phyloP scores from a whole-genome alignment of 192 early-diverging fungal genomes.

The Neocallimastix lanati region DNA sequence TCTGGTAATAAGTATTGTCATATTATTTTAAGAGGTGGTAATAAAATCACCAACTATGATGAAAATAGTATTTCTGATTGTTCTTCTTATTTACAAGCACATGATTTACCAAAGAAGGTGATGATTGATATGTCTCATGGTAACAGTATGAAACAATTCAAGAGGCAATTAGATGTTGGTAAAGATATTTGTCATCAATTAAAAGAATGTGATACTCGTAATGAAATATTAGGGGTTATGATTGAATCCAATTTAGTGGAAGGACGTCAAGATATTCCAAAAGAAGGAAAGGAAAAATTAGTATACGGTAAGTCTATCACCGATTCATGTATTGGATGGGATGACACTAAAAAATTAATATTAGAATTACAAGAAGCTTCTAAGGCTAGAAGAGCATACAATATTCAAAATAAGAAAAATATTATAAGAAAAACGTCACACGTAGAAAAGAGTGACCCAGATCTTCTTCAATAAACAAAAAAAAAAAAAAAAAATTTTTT shows the following conservation, averaged over 20 bases:
- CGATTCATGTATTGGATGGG: conserved; percentile 87
- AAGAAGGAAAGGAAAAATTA: conserved; percentile 48
- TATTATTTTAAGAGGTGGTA: conserved; percentile 80
- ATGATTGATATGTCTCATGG: conserved; percentile 98
- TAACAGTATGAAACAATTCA: conserved; percentile 74
- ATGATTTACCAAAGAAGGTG: conserved; percentile 20
- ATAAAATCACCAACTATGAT: conserved; percentile 77
- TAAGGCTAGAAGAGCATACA: not conserved
- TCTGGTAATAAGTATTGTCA: conserved; percentile 84
- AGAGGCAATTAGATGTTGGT: conserved; percentile 67
- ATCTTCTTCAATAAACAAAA: not conserved
- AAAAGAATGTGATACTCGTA: conserved; percentile 5
- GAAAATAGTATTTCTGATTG: conserved; percentile 40
- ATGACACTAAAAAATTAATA: conserved; percentile 60
- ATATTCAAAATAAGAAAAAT: not conserved
- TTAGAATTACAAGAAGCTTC: conserved; percentile 42
- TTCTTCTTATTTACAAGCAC: conserved; percentile 3
- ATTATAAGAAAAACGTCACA: not conserved
- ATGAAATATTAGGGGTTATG: conserved; percentile 81
- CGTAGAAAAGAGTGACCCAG: not conserved
- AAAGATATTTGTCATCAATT: conserved; percentile 21
- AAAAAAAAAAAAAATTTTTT: too few species aligned
- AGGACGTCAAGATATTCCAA: conserved; percentile 54
- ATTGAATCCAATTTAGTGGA: conserved; percentile 83
- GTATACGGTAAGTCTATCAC: conserved; percentile 79